Evolutionary conservation across 176 grass and related monocot genomes (phyloP).

Genomic region (Rhynchospora tenuis): DNA sequence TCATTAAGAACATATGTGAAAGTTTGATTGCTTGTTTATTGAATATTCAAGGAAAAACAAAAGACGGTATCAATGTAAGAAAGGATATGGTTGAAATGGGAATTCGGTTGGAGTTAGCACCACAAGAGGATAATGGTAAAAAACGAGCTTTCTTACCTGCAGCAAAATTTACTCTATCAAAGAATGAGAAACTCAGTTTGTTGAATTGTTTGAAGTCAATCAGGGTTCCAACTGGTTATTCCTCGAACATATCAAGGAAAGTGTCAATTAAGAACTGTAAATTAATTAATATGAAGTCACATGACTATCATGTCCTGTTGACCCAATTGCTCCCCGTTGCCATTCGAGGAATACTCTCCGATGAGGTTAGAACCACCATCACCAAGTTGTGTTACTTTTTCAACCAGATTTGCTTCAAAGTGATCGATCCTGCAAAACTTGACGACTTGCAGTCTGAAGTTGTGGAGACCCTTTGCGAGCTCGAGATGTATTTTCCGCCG

Average conservation of each 20-base stretch:
- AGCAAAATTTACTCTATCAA: not conserved
- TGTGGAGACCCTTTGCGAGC: not conserved
- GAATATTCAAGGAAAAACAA: not conserved
- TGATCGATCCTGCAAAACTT: not conserved
- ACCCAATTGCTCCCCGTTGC: not conserved
- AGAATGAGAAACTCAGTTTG: not conserved
- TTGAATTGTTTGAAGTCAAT: not conserved
- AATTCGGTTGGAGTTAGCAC: not conserved
- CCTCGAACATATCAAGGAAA: not conserved
- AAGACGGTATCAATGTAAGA: not conserved
- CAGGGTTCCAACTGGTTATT: not conserved
- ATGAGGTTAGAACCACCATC: not conserved
- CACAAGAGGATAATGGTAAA: not conserved
- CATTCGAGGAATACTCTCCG: not conserved
- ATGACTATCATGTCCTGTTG: not conserved
- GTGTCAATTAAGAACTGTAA: not conserved
- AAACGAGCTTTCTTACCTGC: not conserved
- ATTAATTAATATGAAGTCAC: not conserved
- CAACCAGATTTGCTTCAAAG: not conserved
- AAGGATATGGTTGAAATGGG: not conserved
- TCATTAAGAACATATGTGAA: not conserved
- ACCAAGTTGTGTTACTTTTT: constrained; percentile 12
- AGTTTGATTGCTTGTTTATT: not conserved
- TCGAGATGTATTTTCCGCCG: not conserved
- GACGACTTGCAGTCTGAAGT: not conserved